Base-by-base conservation (phyloP, 257 asterid genomes). In the Euphrasia confusa region DNA sequence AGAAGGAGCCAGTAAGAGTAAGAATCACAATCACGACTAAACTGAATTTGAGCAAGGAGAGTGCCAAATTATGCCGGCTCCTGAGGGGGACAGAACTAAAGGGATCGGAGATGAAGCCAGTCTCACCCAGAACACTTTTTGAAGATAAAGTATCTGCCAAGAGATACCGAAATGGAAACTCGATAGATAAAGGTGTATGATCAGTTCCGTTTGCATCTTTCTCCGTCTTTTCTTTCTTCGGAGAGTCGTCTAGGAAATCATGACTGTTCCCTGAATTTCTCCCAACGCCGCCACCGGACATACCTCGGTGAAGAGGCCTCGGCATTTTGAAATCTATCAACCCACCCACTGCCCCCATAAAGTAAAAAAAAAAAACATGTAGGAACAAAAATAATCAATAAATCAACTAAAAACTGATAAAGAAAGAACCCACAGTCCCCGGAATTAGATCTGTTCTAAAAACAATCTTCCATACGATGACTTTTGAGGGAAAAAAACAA, bases 221-320 rank as follows among this genome's bases (percentile, higher is more conserved):
- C 40, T 35, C 97, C 13, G 71, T 39, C 66, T 68, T 89, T 67
- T 82, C 99, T 78, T 89, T 93, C 91, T 75, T 82, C 77, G 81
- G 92, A 70, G 90, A 85, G 37, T 85, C 95, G 60, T 85, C 88
- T 88, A 81, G 83, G 13, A 72, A 74, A 79, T 85, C 89, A 73
- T 73, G 76, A 65, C 66, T 77, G 71, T 74, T 80, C 35, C 79
- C 90, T 1, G 81, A 75, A 60, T 77, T 69, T 63, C 84, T 79
- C 55, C 84, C 88, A 56, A 90, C 89, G 63, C 90, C 93, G 66
- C 80, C 80, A 1, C 40, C 40, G 10, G 78, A 84, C 28, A 79
- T 77, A 72, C 97, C 96, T 74, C 97, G 90, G 64, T 83, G 96
- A 69, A 83, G 95, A 74, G 97, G 90, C 86, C 88, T 87, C 10